A percentile compares a stretch with the other conserved stretches of the same genome.
Conservation (phyloP, 2,329 filamentous ascomycete species). For the Fusarium agapanthi region DNA sequence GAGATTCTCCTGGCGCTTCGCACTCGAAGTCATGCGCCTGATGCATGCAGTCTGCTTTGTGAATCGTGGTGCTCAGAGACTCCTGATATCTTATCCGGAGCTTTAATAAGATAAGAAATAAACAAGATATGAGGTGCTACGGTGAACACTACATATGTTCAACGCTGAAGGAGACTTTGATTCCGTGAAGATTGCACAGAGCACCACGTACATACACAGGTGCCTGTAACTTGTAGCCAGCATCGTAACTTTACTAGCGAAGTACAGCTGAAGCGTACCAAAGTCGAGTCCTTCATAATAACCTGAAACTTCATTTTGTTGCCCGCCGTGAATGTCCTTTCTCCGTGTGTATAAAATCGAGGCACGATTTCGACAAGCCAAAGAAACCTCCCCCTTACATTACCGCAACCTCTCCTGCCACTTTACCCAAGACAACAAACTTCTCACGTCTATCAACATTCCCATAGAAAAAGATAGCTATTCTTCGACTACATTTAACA, state of each 20-base stretch:
- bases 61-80: neutral
- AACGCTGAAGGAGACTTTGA: neutral
- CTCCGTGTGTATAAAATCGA: neutral
- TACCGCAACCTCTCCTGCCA: neutral
- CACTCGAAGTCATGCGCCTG: accelerated
- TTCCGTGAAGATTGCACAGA: neutral
- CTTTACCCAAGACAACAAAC: neutral
- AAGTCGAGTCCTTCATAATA: neutral
- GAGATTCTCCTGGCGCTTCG: neutral
- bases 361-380: neutral
- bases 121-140: neutral
- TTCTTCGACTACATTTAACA: neutral
- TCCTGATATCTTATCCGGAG: neutral
- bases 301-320: accelerated
- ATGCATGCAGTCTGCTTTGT: neutral
- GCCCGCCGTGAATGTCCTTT: neutral
- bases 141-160: accelerated
- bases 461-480: neutral
- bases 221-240: neutral
- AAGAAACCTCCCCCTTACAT: neutral
- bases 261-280: neutral
- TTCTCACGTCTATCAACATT: neutral
- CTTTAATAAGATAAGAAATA: accelerated
- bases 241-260: neutral
- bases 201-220: neutral